Evolutionary conservation across 2,329 filamentous ascomycete genomes (phyloP).

Genomic region (Orbilia blumenaviensis): DNA sequence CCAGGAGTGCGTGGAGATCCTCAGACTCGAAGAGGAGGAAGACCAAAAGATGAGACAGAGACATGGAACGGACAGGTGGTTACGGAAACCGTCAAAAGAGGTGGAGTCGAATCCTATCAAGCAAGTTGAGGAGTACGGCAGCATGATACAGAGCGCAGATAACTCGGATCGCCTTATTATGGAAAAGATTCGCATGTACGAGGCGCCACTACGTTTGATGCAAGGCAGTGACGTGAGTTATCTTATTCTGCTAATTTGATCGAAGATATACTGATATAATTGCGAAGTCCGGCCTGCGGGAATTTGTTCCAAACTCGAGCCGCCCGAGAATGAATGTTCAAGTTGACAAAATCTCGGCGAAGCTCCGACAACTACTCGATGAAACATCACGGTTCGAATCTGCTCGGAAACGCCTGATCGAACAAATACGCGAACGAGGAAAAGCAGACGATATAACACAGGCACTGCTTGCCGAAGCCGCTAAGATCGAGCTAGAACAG

Average conservation of each 20-base stretch:
- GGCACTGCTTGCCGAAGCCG: conserved; percentile 82
- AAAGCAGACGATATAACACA: conserved; percentile 87
- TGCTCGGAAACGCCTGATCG: conserved; percentile 79
- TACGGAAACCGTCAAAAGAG: conserved; percentile 72
- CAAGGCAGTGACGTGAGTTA: conserved; percentile 43
- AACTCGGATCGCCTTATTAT: conserved; percentile 76
- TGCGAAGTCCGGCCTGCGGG: conserved; percentile 50
- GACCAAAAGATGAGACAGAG: conserved; percentile 78
- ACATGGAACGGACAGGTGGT: conserved; percentile 89
- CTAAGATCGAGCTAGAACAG: conserved; percentile 83
- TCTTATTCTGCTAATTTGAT: not conserved
- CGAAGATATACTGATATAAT: not conserved
- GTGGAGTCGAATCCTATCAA: conserved; percentile 78
- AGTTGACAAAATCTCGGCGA: conserved; percentile 79
- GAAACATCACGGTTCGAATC: conserved; percentile 86
- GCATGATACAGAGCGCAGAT: conserved; percentile 79
- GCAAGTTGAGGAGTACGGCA: conserved; percentile 80
- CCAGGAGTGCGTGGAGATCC: conserved; percentile 79
- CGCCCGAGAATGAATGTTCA: conserved; percentile 80
- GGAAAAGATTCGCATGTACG: conserved; percentile 79
- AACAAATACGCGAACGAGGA: conserved; percentile 79
- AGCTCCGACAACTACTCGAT: conserved; percentile 80
- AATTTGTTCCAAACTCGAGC: conserved; percentile 79
- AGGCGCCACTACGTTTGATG: conserved; percentile 77
- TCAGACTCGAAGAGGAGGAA: conserved; percentile 82